Percentiles rank a stretch among this genome's conserved stretches.
Conservation (phyloP, 139 green algal genomes). For the Zygnema circumcarinatum region DNA sequence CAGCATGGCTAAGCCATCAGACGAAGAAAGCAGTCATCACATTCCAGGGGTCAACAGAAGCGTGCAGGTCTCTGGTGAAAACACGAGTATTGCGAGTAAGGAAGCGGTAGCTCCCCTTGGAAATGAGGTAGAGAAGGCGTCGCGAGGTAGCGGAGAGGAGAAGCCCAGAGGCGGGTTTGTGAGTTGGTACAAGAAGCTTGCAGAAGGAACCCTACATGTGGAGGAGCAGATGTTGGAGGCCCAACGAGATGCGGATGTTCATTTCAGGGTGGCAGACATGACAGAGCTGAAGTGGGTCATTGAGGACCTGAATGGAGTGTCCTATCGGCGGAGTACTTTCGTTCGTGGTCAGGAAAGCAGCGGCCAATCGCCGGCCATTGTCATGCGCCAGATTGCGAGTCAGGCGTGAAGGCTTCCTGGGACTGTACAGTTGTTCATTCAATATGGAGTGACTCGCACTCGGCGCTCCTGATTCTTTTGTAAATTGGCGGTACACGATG, state of each 20-base stretch:
- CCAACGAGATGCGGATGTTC: neutral
- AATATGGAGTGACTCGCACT: too few relatives aligned
- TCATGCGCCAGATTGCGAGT: neutral
- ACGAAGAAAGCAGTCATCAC: too few relatives aligned
- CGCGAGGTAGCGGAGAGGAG: neutral
- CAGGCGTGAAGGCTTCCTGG: too few relatives aligned
- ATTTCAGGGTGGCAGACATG: slow-evolving; percentile 28
- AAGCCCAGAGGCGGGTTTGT: neutral
- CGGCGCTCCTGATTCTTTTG: too few relatives aligned
- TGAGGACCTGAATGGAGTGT: slow-evolving; percentile 52
- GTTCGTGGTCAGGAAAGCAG: neutral
- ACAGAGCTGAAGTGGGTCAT: slow-evolving; percentile 43
- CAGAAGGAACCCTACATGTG: slow-evolving; percentile 32
- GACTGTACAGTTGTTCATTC: too few relatives aligned
- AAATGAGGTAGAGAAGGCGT: neutral
- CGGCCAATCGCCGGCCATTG: neutral
- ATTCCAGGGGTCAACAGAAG: too few relatives aligned
- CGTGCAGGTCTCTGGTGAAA: too few relatives aligned
- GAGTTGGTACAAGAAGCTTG: slow-evolving; percentile 34
- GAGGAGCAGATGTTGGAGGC: neutral
- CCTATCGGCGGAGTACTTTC: slow-evolving; percentile 41
- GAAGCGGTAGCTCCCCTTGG: neutral
- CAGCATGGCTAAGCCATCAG: too few relatives aligned
- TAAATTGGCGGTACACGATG: too few relatives aligned
- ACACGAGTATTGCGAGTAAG: too few relatives aligned